phyloP scores from a whole-genome alignment of 495 filamentous ascomycete species.

The Aspergillus steynii region DNA sequence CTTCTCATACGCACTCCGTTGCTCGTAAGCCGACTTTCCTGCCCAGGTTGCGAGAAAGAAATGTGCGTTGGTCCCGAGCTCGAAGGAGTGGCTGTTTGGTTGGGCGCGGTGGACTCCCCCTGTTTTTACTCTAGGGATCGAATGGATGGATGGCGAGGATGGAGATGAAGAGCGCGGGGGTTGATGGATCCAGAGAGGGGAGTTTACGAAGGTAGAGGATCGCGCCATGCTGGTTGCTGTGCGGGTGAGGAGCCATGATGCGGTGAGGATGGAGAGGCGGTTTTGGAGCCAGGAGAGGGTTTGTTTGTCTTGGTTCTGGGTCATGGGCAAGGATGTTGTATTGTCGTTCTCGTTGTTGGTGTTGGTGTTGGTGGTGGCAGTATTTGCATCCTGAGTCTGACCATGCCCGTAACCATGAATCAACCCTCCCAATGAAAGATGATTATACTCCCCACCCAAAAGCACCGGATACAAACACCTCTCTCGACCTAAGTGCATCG shows the following conservation, averaged over 20 bases:
- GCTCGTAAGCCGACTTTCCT: no score
- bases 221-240: slow-evolving; percentile 36
- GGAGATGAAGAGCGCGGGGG: no score
- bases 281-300: slow-evolving; percentile 24
- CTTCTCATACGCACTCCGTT: no score
- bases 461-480: slow-evolving; percentile 22
- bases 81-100: slow-evolving; percentile 39
- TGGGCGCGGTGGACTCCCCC: slow-evolving; percentile 47
- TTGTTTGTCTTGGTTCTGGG: no score
- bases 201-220: slow-evolving; percentile 6
- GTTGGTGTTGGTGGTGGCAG: background rate
- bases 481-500: slow-evolving; percentile 33
- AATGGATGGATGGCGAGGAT: background rate
- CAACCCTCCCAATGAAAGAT: no score
- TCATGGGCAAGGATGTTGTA: no score
- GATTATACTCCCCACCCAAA: no score
- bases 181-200: slow-evolving; percentile 14
- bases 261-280: slow-evolving; percentile 34
- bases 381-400: slow-evolving; percentile 6
- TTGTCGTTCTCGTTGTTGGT: no score
- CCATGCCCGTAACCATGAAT: no score
- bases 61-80: slow-evolving; percentile 27
- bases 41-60: slow-evolving; percentile 39
- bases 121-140: slow-evolving; percentile 26
- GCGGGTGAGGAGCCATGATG: slow-evolving; percentile 26